Evolutionary conservation across 495 filamentous ascomycete genomes (phyloP).

Genomic region (Trichoderma orchidacearum): DNA sequence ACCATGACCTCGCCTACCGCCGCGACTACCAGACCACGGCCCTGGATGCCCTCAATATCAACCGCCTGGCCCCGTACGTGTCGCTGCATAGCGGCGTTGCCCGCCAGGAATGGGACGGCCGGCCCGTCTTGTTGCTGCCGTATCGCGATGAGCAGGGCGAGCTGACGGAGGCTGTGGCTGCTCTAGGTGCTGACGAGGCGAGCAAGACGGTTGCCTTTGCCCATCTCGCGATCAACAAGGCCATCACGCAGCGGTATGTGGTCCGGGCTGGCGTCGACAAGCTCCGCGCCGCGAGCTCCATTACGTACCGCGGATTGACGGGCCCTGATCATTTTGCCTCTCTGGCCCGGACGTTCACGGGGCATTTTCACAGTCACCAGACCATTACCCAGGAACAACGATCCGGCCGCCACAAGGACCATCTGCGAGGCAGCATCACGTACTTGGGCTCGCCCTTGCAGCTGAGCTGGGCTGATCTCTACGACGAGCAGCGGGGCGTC

Average conservation of each 20-base stretch:
- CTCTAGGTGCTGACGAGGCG: conserved; percentile 9
- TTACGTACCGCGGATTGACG: conserved; percentile 15
- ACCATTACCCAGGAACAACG: conserved; percentile 10
- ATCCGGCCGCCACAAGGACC: neutral
- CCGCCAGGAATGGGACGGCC: conserved; percentile 13
- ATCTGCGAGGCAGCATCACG: conserved; percentile 9
- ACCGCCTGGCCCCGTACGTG: conserved; percentile 10
- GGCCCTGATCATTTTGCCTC: conserved; percentile 12
- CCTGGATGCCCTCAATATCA: conserved; percentile 17
- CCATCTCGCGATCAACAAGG: conserved; percentile 18
- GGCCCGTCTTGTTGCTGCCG: conserved; percentile 7
- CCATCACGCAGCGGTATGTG: conserved; percentile 15
- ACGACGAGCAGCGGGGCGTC: conserved; percentile 12
- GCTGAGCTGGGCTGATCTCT: conserved; percentile 16
- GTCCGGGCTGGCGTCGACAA: conserved; percentile 5
- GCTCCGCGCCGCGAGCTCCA: conserved; percentile 1
- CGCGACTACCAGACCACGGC: conserved; percentile 15
- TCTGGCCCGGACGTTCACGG: conserved; percentile 17
- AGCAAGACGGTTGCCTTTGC: conserved; percentile 14
- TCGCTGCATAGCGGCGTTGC: conserved; percentile 13
- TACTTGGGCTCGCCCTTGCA: conserved; percentile 17
- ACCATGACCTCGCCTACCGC: conserved; percentile 20
- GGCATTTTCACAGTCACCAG: conserved; percentile 21
- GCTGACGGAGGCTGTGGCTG: conserved; percentile 10
- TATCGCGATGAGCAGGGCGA: neutral